Conservation (phyloP, 2,329 filamentous ascomycete genomes). For the Botryotinia globosa region DNA sequence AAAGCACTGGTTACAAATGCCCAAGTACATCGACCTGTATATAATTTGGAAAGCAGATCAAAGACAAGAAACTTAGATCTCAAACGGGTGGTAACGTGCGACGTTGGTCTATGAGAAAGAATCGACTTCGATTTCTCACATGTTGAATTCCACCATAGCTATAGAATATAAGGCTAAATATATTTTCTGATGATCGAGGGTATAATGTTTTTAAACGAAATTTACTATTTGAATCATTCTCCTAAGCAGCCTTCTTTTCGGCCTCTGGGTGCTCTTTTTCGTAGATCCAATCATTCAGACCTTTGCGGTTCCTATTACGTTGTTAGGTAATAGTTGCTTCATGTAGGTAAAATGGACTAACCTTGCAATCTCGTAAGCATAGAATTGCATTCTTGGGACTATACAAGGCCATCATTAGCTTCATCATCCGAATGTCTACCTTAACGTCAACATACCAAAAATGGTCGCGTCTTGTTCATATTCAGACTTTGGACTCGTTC, state of each 20-base stretch:
- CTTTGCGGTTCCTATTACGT: slow-evolving; percentile 65
- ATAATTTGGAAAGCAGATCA: no score
- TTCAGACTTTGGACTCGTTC: slow-evolving; percentile 72
- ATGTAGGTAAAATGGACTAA: background rate
- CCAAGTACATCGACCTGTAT: background rate
- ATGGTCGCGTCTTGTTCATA: slow-evolving; percentile 89
- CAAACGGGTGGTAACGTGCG: background rate
- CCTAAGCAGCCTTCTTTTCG: slow-evolving; percentile 33
- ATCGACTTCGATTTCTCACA: background rate
- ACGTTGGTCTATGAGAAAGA: background rate
- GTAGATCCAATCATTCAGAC: slow-evolving; percentile 96
- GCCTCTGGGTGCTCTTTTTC: slow-evolving; percentile 68
- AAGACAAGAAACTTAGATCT: background rate
- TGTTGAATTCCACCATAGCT: background rate
- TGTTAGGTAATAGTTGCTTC: background rate
- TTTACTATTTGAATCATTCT: slow-evolving; percentile 9
- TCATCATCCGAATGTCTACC: background rate
- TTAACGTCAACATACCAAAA: slow-evolving; percentile 62
- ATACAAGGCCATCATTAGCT: slow-evolving; percentile 21
- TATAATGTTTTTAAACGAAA: background rate
- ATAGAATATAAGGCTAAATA: background rate
- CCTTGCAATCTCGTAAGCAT: slow-evolving; percentile 69
- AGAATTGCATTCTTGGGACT: slow-evolving; percentile 74
- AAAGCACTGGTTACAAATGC: background rate
- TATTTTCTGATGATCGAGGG: background rate